A percentile compares a stretch with the other conserved stretches of the same genome.
These are phyloP conservation scores for Austropuccinia psidii DNA, from an alignment of 1,284 basidiomycete species.

Conservation along the genomic window DNA sequence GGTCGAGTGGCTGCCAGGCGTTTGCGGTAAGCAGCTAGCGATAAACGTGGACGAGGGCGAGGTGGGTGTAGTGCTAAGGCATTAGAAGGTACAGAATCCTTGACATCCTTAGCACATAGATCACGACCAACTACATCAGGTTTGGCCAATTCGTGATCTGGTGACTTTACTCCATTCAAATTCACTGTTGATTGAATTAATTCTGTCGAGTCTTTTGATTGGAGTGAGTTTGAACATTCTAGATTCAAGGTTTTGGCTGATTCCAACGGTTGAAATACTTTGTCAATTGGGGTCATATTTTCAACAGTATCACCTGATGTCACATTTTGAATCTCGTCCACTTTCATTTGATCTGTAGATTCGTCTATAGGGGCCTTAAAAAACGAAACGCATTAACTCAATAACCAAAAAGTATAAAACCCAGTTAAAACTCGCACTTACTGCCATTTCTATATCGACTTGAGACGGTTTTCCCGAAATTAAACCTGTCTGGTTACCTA, in stretches of 20 bases:
- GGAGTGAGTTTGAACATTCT: background rate
- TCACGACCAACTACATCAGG: background rate
- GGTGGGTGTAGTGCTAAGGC: background rate
- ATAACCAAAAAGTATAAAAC: too few relatives aligned
- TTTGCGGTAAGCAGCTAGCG: constrained; percentile 20
- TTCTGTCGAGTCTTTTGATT: background rate
- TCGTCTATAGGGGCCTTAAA: too few relatives aligned
- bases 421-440: too few relatives aligned
- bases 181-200: background rate
- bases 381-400: too few relatives aligned
- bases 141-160: background rate
- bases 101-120: background rate
- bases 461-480: too few relatives aligned
- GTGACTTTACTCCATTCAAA: background rate
- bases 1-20: constrained; percentile 9
- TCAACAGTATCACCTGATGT: background rate
- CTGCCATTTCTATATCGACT: too few relatives aligned
- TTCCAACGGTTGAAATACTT: too few relatives aligned
- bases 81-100: background rate
- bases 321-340: background rate
- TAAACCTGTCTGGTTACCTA: too few relatives aligned
- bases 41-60: constrained; percentile 10
- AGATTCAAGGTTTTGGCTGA: too few relatives aligned
- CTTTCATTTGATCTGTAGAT: background rate
- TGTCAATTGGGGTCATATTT: background rate